Evolutionary conservation across 2,329 filamentous ascomycete genomes (phyloP).

Genomic region (Phaeosphaeriaceae sp.): DNA sequence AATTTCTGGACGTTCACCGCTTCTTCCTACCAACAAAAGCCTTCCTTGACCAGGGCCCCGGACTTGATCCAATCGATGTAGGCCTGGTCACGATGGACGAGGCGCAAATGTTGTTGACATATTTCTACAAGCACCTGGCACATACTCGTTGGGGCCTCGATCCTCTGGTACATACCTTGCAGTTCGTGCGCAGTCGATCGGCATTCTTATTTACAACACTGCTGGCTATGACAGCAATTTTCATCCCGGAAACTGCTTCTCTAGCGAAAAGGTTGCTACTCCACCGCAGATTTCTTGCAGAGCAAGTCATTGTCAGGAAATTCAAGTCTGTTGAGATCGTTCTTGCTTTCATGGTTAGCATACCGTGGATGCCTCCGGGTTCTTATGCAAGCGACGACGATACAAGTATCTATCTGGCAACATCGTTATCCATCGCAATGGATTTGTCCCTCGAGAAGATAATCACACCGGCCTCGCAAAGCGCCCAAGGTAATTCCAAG

Average conservation of each 20-base stretch:
- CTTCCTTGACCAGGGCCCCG: slow-evolving; percentile 67
- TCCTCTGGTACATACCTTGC: slow-evolving; percentile 68
- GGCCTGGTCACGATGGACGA: slow-evolving; percentile 72
- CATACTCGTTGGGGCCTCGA: slow-evolving; percentile 79
- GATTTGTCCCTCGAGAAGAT: slow-evolving; percentile 76
- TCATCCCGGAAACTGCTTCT: slow-evolving; percentile 68
- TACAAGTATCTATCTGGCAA: slow-evolving; percentile 73
- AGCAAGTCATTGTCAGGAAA: slow-evolving; percentile 66
- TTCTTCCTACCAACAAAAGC: slow-evolving; percentile 73
- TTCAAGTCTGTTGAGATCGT: slow-evolving; percentile 77
- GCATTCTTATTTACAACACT: slow-evolving; percentile 76
- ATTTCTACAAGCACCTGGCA: slow-evolving; percentile 72
- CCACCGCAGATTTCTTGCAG: slow-evolving; percentile 69
- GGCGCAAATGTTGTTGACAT: slow-evolving; percentile 68
- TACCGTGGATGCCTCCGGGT: slow-evolving; percentile 77
- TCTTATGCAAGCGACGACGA: slow-evolving; percentile 73
- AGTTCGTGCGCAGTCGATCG: slow-evolving; percentile 71
- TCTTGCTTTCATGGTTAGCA: slow-evolving; percentile 76
- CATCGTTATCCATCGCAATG: slow-evolving; percentile 72
- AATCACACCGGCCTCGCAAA: slow-evolving; percentile 62
- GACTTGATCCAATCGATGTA: slow-evolving; percentile 73
- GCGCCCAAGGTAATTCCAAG: slow-evolving; percentile 55
- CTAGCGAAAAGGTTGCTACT: slow-evolving; percentile 70
- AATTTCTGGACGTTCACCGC: slow-evolving; percentile 61
- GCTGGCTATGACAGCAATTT: slow-evolving; percentile 71